phyloP scores from a whole-genome alignment of 106 monocot genomes.

The Iris macrosiphon region DNA sequence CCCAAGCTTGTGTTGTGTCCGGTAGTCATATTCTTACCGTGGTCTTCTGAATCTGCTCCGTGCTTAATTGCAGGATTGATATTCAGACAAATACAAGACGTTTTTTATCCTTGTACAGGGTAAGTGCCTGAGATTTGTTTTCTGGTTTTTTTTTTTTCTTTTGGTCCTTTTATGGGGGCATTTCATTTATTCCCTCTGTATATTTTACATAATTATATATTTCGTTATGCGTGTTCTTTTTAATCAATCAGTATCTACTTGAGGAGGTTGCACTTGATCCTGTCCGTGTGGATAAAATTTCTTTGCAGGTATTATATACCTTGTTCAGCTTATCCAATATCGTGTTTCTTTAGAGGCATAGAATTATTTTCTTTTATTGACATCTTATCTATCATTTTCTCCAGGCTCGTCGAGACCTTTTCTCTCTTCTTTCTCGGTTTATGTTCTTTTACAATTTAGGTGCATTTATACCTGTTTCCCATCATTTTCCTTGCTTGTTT shows the following conservation, averaged over 20 bases:
- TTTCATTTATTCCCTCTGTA: neutral
- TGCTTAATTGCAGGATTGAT: constrained; percentile 73
- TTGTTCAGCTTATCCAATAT: neutral
- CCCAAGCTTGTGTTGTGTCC: no score
- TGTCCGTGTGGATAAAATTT: constrained; percentile 37
- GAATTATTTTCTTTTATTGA: neutral
- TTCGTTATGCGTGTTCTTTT: neutral
- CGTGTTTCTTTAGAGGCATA: neutral
- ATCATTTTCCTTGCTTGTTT: neutral
- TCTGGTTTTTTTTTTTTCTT: no score
- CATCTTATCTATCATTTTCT: neutral
- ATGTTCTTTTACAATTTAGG: constrained; percentile 85
- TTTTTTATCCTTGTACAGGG: constrained; percentile 79
- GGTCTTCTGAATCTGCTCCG: neutral
- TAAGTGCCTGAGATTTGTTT: constrained; percentile 19
- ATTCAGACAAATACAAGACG: constrained; percentile 90
- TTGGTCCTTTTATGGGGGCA: neutral
- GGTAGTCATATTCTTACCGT: no score
- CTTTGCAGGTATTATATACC: constrained; percentile 52
- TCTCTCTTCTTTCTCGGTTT: constrained; percentile 77
- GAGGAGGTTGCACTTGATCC: constrained; percentile 82
- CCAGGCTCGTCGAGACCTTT: constrained; percentile 77
- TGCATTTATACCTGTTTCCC: constrained; percentile 11
- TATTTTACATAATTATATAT: neutral
- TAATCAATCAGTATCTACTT: constrained; percentile 74